Evolutionary conservation across 352 stramenopile species (phyloP), one percentile per base, ranked within the genome.

Genomic region (Globisporangium barbulae): DNA sequence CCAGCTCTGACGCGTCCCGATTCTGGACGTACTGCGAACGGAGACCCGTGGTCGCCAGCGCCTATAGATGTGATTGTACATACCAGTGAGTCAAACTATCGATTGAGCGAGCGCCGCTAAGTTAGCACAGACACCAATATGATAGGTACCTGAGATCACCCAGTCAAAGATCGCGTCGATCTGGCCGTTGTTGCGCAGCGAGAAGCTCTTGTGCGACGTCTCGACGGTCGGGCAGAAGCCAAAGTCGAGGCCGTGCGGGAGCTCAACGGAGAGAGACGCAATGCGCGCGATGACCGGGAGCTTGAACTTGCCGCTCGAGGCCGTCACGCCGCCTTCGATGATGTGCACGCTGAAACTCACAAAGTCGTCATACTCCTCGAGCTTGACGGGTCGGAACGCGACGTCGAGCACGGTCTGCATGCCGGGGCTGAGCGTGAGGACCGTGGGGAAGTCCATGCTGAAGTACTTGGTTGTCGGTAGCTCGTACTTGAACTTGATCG

Each of bases 391-490:
- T 0, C 93, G 83, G 65, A 98, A 98, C 3, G 89, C 81, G 33
- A 98, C 86, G 61, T 98, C 86, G 9, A 98, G 71, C 37, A 81
- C 75, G 33, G 84, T 85, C 42, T 79, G 72, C 76, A 96, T 97
- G 47, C 91, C 93, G 3, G 91, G 90, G 53, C 81, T 96, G 22
- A 98, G 83, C 22, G 79, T 94, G 35, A 93, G 89, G 21, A 94
- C 66, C 25, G 91, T 88, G 21, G 94, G 93, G 72, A 97, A 98
- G 54, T 93, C 85, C 85, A 98, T 95, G 58, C 86, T 97, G 59
- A 98, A 98, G 71, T 96, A 97, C 67, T 96, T 95, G 59, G 92
- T 97, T 56, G 72, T 84, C 21, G 92, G 94, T 25, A 98, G 79
- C 63, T 93, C 83, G 72, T 97, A 98, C 71, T 97, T 97, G 70